These are phyloP conservation scores for Starmerella geochares DNA, from an alignment of 805 yeast genomes.

Conservation along the genomic window DNA sequence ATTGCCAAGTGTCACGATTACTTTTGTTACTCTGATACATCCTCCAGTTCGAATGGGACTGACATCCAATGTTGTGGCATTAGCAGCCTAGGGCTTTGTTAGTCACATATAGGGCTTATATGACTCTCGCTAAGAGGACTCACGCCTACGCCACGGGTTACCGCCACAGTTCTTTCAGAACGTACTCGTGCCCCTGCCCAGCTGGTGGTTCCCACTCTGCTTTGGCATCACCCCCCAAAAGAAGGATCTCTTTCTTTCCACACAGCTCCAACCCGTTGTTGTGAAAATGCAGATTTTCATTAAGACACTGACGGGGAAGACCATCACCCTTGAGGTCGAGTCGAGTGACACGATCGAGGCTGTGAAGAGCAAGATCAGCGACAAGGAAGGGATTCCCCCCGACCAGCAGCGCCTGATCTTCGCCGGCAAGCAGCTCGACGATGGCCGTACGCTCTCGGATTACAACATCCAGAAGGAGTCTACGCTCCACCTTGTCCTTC, in stretches of 20 bases:
- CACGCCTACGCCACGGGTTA: conserved; percentile 1
- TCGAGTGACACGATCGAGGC: conserved; percentile 96
- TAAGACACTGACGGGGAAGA: conserved; percentile 97
- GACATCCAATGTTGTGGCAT: too few species aligned
- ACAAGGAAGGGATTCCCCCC: conserved; percentile 96
- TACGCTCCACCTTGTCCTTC: conserved; percentile 86
- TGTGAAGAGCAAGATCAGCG: conserved; percentile 93
- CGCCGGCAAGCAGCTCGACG: conserved; percentile 94
- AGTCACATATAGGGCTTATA: conserved; percentile 3
- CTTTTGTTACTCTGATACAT: too few species aligned
- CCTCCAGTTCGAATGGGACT: too few species aligned
- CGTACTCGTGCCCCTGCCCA: conserved; percentile 5
- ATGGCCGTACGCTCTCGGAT: conserved; percentile 89
- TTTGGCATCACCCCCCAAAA: conserved; percentile 11
- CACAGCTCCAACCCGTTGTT: conserved; percentile 13
- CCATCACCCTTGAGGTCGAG: conserved; percentile 96
- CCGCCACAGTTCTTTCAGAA: neutral
- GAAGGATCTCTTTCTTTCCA: conserved; percentile 10
- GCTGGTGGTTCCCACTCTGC: conserved; percentile 2
- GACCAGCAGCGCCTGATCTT: conserved; percentile 95
- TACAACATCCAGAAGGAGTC: conserved; percentile 98
- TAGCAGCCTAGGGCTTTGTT: conserved; percentile 3
- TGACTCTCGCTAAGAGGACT: neutral
- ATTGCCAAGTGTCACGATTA: too few species aligned
- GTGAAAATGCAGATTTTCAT: conserved; percentile 66